Conservation (phyloP, 2,329 filamentous ascomycete genomes). For the Diaporthe longicolla region DNA sequence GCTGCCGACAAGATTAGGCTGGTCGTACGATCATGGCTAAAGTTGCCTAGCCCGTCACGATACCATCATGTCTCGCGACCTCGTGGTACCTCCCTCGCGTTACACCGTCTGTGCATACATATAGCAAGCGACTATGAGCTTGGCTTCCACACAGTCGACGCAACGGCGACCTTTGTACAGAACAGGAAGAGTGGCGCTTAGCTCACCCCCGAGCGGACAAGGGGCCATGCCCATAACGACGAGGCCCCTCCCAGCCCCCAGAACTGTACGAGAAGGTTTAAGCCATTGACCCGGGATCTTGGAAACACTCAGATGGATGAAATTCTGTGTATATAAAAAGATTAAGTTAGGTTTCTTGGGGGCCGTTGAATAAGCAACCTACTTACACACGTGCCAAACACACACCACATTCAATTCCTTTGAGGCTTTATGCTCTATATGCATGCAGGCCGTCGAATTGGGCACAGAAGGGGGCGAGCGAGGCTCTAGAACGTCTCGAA, state of each 20-base stretch:
- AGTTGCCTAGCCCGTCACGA: not conserved
- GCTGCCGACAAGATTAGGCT: not conserved
- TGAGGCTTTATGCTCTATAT: not conserved
- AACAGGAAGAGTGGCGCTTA: constrained; percentile 1
- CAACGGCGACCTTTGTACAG: constrained; percentile 10
- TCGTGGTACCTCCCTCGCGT: not conserved
- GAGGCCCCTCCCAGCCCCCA: no score
- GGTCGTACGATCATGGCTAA: constrained; percentile 1
- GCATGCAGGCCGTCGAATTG: not conserved
- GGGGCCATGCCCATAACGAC: not conserved
- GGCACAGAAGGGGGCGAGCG: no score
- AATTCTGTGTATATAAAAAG: no score
- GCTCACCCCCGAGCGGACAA: not conserved
- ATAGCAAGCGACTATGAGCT: not conserved
- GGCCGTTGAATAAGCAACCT: not conserved
- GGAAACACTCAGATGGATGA: constrained; percentile 4
- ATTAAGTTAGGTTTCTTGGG: not conserved
- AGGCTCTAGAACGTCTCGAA: not conserved
- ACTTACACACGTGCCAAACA: not conserved
- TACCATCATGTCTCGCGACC: constrained; percentile 8
- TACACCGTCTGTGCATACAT: not conserved
- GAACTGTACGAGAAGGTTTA: constrained; percentile 7
- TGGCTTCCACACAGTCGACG: not conserved
- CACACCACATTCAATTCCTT: constrained; percentile 1
- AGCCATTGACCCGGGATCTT: not conserved